phyloP scores from a whole-genome alignment of 805 yeast genomes.

The Lachancea dasiensis region DNA sequence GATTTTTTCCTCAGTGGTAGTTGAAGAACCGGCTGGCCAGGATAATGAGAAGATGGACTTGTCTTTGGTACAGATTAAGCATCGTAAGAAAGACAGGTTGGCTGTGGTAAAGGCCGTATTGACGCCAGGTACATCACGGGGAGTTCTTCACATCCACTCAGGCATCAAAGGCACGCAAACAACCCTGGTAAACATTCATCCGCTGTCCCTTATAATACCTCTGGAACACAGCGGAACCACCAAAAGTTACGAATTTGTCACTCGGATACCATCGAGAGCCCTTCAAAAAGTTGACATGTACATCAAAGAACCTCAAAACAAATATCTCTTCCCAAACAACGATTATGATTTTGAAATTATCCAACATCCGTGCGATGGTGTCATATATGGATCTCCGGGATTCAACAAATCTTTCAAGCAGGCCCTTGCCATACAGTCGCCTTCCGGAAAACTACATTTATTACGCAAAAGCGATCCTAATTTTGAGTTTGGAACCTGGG shows the following conservation, averaged over 20 bases:
- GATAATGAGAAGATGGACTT: constrained; percentile 34
- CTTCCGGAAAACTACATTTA: constrained; percentile 71
- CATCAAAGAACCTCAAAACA: constrained; percentile 78
- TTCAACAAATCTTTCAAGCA: constrained; percentile 36
- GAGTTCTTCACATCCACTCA: constrained; percentile 69
- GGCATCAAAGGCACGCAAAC: constrained; percentile 58
- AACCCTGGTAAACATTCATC: constrained; percentile 53
- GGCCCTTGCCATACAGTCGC: constrained; percentile 71
- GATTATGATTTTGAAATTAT: constrained; percentile 59
- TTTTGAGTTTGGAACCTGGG: constrained; percentile 51
- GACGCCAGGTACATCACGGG: constrained; percentile 64
- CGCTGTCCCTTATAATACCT: constrained; percentile 68
- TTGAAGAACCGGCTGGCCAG: constrained; percentile 42
- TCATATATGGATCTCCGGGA: constrained; percentile 26
- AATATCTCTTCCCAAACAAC: constrained; percentile 47
- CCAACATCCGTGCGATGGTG: constrained; percentile 55
- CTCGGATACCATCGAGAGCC: constrained; percentile 64
- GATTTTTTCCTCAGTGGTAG: constrained; percentile 46
- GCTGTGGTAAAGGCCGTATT: constrained; percentile 77
- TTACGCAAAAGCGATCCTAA: constrained; percentile 45
- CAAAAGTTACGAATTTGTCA: constrained; percentile 61
- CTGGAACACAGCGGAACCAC: constrained; percentile 60
- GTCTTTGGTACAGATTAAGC: constrained; percentile 72
- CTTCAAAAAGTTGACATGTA: constrained; percentile 70
- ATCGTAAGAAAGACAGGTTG: constrained; percentile 52